Evolutionary conservation across 2,329 filamentous ascomycete species (phyloP), one percentile per base, ranked within the genome.

Genomic region (Penicillium nordicum): DNA sequence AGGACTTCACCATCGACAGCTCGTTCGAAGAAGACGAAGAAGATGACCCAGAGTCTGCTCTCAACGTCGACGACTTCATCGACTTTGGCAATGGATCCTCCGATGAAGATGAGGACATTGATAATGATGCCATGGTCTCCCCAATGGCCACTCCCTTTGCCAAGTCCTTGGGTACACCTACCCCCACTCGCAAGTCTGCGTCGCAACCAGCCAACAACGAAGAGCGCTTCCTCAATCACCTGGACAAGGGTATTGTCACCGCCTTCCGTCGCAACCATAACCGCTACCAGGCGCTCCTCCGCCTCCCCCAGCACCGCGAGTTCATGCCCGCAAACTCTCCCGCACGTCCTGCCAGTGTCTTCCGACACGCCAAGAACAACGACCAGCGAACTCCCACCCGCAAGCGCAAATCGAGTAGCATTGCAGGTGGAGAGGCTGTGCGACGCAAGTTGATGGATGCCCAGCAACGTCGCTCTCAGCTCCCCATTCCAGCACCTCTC

Each of bases 51-150:
- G 79, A 84, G 64, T 79, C 80, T 53, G 75, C 88, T 16, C 73
- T 78, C 55, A 83, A 87, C 59, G 79, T 92, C 11, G 84, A 88
- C 50, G 88, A 92, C 68, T 89, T 93, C 59, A 84, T 92, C 63
- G 82, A 85, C 50, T 88, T 88, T 70, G 82, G 84, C 18, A 81
- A 83, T 21, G 79, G 78, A 21, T 80, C 80, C 5, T 82, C 82
- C 0, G 84, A 83, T 6, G 83, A 83, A 11, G 87, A 88, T 78
- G 63, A 66, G 21, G 59, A 65, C 34, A 84, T 60, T 83, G 85
- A 62, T 23, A 76, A 78, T 37, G 76, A 76, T 10, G 76, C 69
- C 1, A 67, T 72, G 16, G 66, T 69, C 7, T 76, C 76, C 11
- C 77, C 76, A 4, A 72, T 80, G 56, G 80, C 82, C 38, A 74